Base-by-base conservation (phyloP, 2,329 filamentous ascomycete species). In the Curvularia lunata region DNA sequence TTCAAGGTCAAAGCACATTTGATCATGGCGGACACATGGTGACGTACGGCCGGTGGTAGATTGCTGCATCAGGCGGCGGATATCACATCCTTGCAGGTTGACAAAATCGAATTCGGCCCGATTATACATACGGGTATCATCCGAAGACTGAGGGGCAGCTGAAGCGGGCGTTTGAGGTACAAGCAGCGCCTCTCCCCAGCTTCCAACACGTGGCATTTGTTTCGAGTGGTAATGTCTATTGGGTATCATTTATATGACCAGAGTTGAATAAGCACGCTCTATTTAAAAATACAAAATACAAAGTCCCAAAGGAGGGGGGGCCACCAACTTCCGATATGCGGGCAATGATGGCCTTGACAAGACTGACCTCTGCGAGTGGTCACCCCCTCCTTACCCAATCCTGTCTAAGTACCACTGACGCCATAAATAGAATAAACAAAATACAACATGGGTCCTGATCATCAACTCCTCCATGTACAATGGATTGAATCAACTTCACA, bases 401-500 rank as follows among this genome's bases (percentile, higher is more conserved):
- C 16, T 48, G 25, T 47, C 41, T 43, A 46, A 34, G 49, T 42
- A 48, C 60, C 63, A 21, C 45, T 41, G 38, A 52, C 48, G 52
- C 60, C 62, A n/a, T 45, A 56, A 52, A 62, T 52, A 52, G 42
- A 64, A 49, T 32, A n/a, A 28, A 54, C 5, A 56, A 47, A 48
- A 51, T 57, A 56, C 49, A 49, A 49, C 40, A 34, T 37, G 4
- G 23, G 7, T 4, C 32, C 34, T 28, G 10, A 49, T 40, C 4
- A 5, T 13, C 27, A 16, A 48, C 49, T 56, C 58, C 49, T 57
- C 57, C 51, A 51, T 62, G 56, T 61, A 59, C 54, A 57, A 57
- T 54, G 49, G 48, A 68, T 66, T 66, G 62, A 67, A 63, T 48
- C 47, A 40, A 40, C 67, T 60, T 67, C 52, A 54, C 54, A 65